Evolutionary conservation across 208 protist genomes (phyloP), one percentile per base, ranked within the genome.

Genomic region (Trypanosoma conorhini): DNA sequence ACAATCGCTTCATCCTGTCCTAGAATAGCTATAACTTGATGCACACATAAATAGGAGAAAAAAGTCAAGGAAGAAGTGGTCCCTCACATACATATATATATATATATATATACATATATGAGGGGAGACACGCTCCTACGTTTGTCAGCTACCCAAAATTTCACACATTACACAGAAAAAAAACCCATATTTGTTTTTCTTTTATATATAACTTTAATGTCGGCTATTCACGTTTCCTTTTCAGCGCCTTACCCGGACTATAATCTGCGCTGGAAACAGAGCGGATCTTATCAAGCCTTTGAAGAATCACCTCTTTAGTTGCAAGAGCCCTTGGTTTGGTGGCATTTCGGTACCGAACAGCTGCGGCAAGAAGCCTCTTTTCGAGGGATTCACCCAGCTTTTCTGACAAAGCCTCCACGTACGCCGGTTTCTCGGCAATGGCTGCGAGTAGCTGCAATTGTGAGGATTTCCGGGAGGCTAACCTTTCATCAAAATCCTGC

Each of bases 231-330:
- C 72, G 72, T 44, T 0, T 10, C 62, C 65, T 66, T 59, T 77
- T 77, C 38, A 52, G 46, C 10, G 30, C 31, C 9, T 55, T 72
- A 44, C 9, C 38, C 60, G 50, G 21, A 30, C 17, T 62, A 63
- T 31, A 22, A 67, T 48, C 65, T n/a, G 17, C n/a, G 15, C 15
- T 21, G 19, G 65, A 54, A 35, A 12, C 33, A 51, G 38, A 46
- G 24, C 72, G 72, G 21, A 77, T 48, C 46, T 72, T 60, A n/a
- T 56, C 58, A 57, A 96, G 62, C 68, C 88, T 87, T 56, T 89
- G 85, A 57, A 81, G 44, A 64, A 94, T 80, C 13, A 68, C 68
- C 28, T 85, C 72, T 62, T 91, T 86, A 9, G 87, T 94, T n/a
- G 81, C 75, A 19, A 71, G 35, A 15, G 78, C 69, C 58, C 83